Percentiles rank a stretch among this genome's conserved stretches.
These are phyloP conservation scores for Lotmaria passim DNA, from an alignment of 208 protist genomes.

Conservation along the genomic window DNA sequence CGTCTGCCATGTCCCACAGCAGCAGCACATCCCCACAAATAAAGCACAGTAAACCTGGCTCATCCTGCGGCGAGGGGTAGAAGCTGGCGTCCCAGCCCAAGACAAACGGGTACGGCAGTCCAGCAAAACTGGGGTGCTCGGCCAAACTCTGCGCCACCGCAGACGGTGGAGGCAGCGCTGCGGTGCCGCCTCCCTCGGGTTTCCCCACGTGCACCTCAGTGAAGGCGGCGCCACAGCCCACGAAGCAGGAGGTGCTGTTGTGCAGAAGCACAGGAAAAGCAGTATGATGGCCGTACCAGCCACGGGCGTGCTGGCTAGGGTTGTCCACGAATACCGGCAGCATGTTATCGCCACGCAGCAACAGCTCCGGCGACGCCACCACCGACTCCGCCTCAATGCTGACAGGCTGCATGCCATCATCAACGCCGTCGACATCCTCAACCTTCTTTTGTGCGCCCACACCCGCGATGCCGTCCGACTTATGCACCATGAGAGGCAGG, in stretches of 20 bases:
- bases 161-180: conserved; percentile 22
- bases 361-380: conserved; percentile 16
- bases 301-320: neutral
- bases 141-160: conserved; percentile 13
- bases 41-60: conserved; percentile 48
- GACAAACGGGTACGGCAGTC: conserved; percentile 63
- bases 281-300: conserved; percentile 48
- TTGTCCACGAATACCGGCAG: conserved; percentile 11
- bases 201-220: conserved; percentile 45
- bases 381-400: conserved; percentile 11
- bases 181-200: conserved; percentile 20
- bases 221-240: conserved; percentile 62
- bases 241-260: conserved; percentile 30
- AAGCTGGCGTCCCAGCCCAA: conserved; percentile 68
- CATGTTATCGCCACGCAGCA: conserved; percentile 16
- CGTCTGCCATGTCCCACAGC: conserved; percentile 56
- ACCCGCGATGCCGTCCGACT: neutral
- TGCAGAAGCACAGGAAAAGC: conserved; percentile 48
- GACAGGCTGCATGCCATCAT: neutral
- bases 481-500: conserved; percentile 18
- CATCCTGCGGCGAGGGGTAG: conserved; percentile 43
- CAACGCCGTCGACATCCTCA: neutral
- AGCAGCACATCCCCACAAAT: conserved; percentile 51
- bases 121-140: conserved; percentile 45
- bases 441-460: neutral